A percentile compares a stretch with the other conserved stretches of the same genome.
Conservation (phyloP, 208 protist species). For the Vickermania ingenoplastis region DNA sequence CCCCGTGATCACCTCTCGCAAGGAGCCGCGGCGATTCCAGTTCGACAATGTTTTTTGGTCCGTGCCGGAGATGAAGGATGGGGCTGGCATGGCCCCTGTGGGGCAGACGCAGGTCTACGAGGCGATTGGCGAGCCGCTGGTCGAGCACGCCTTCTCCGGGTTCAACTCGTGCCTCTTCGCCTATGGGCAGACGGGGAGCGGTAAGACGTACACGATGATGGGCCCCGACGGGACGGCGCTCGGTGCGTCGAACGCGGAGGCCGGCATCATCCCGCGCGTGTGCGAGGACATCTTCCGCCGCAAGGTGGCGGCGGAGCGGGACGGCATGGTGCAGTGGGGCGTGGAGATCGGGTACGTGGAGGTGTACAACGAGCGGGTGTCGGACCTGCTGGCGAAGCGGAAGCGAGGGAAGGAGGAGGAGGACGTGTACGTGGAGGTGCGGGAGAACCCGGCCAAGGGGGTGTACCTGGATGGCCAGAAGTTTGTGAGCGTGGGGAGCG, state of each 20-base stretch:
- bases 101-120: conserved; percentile 54
- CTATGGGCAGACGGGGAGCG: conserved; percentile 47
- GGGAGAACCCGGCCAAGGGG: conserved; percentile 64
- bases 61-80: conserved; percentile 7
- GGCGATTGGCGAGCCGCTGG: conserved; percentile 35
- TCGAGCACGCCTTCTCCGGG: conserved; percentile 43
- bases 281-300: conserved; percentile 54
- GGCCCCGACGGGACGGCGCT: conserved; percentile 7
- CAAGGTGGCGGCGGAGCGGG: conserved; percentile 12
- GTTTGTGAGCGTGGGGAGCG: conserved; percentile 22
- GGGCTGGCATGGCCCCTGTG: neutral
- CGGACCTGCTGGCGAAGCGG: conserved; percentile 39
- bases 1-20: neutral
- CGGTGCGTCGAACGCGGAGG: conserved; percentile 1
- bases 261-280: conserved; percentile 74
- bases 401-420: neutral
- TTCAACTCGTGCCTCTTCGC: conserved; percentile 66
- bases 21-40: too few species aligned
- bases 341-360: conserved; percentile 79
- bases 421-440: conserved; percentile 32
- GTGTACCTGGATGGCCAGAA: conserved; percentile 69
- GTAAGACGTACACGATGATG: conserved; percentile 53
- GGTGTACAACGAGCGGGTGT: conserved; percentile 86
- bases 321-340: conserved; percentile 41
- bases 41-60: conserved; percentile 71